Base-by-base conservation (phyloP, 805 yeast species). In the Ogataea angusta region DNA sequence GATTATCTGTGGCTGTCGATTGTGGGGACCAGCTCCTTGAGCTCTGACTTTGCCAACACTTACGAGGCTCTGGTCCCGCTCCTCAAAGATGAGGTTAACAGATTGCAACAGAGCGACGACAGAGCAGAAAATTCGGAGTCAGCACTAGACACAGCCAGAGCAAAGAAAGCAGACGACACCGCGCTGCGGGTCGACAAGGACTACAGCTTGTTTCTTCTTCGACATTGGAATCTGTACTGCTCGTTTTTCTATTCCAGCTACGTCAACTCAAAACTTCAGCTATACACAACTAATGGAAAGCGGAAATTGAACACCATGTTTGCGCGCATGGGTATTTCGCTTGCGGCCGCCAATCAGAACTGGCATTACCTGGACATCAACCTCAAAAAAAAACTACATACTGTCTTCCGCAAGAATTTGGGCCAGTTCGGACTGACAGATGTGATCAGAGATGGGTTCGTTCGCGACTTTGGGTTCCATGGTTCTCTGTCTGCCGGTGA, bases 291-390 rank as follows among this genome's bases (percentile, higher is more conserved):
- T 55, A 90, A 85, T 43, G 99, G 99, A 5, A 76, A 82, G 49
- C 88, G 86, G 57, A 76, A 80, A 49, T 67, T 93, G 36, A 95
- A 90, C 58, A 88, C 89, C 53, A 73, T 93, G 76, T 87, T 93
- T 66, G 99, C 99, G 2, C 78, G 85, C 52, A 93, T 95, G 96
- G 99, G 99, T 6, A 83, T 93, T 5, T 82, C 96, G 0, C 68
- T 93, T 34, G 82, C 79, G 5, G 81, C 83, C n/a, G 93, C 98
- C 0, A 84, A 82, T 54, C 96, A 93, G 60, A 80, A 80, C 41
- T 93, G 98, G 98, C 71, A 83, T 18, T 95, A 91, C 59, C 78
- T 91, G 81, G 93, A 88, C 57, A 76, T 85, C 27, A 72, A 74
- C 8, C 69, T 91, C 37, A 95, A 93, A 59, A 78, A 81, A 42